phyloP scores from a whole-genome alignment of 768 basidiomycete species.

The Phylloporus rhodoxanthus region DNA sequence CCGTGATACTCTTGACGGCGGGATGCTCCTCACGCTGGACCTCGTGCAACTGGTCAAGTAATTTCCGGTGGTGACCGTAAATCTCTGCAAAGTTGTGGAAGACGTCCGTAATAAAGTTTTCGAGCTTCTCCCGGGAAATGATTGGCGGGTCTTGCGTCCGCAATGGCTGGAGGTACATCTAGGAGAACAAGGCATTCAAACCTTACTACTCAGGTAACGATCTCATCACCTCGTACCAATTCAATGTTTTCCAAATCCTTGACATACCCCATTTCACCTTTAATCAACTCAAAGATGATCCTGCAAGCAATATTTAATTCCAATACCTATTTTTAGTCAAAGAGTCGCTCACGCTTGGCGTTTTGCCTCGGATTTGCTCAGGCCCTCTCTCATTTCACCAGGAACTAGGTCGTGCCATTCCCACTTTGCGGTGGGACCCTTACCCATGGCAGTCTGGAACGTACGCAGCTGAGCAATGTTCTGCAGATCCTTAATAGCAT shows the following conservation, averaged over 20 bases:
- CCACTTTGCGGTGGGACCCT: constrained; percentile 72
- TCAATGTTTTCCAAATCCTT: constrained; percentile 86
- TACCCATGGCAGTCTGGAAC: constrained; percentile 87
- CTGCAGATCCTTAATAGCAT: constrained; percentile 78
- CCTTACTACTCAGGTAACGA: neutral
- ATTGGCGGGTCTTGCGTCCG: constrained; percentile 70
- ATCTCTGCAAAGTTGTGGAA: constrained; percentile 86
- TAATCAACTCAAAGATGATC: constrained; percentile 90
- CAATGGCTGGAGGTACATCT: constrained; percentile 83
- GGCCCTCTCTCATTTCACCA: constrained; percentile 50
- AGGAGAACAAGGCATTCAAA: constrained; percentile 6
- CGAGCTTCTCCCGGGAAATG: constrained; percentile 62
- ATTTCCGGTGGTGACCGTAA: constrained; percentile 62
- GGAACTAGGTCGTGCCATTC: constrained; percentile 89
- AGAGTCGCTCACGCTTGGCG: constrained; percentile 66
- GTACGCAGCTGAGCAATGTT: constrained; percentile 76
- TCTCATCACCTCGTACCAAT: constrained; percentile 40
- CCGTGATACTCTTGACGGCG: constrained; percentile 70
- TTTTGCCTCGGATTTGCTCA: constrained; percentile 73
- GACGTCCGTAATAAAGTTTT: constrained; percentile 76
- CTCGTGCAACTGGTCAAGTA: constrained; percentile 77
- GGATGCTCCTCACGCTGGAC: constrained; percentile 89
- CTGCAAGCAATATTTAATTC: constrained; percentile 34
- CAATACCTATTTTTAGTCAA: neutral
- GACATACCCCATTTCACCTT: constrained; percentile 93